Conservation (phyloP, 352 stramenopile genomes). For the Phytophthora uliginosa region DNA sequence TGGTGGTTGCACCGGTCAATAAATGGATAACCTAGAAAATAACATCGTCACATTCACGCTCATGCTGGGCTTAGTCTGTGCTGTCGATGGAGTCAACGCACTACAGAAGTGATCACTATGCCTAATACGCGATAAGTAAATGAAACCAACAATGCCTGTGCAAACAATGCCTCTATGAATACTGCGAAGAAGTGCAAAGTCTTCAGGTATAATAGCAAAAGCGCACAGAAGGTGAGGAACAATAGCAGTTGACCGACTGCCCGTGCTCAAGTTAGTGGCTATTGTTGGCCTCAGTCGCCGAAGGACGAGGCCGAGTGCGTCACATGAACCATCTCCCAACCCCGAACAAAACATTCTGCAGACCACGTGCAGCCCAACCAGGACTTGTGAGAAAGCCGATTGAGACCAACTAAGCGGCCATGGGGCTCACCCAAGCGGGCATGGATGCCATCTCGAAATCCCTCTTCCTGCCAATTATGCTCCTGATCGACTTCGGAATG, state of each 20-base stretch:
- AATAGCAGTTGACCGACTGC: neutral
- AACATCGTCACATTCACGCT: too few relatives aligned
- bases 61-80: too few relatives aligned
- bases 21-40: too few relatives aligned
- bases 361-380: neutral
- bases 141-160: neutral
- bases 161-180: neutral
- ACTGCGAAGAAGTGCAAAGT: neutral
- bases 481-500: slow-evolving; percentile 22
- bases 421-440: slow-evolving; percentile 16
- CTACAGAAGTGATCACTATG: too few relatives aligned
- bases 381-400: neutral
- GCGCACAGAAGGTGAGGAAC: neutral
- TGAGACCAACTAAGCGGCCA: neutral
- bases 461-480: slow-evolving; percentile 25
- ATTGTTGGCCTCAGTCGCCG: neutral
- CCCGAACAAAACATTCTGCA: neutral
- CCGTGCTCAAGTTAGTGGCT: neutral
- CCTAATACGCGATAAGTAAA: too few relatives aligned
- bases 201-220: neutral
- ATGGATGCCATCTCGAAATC: slow-evolving; percentile 13
- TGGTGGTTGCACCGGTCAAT: too few relatives aligned
- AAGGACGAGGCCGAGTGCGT: neutral
- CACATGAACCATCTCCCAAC: neutral
- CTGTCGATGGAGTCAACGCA: too few relatives aligned